Conservation (phyloP, 495 filamentous ascomycete species). For the Cudoniella acicularis region DNA sequence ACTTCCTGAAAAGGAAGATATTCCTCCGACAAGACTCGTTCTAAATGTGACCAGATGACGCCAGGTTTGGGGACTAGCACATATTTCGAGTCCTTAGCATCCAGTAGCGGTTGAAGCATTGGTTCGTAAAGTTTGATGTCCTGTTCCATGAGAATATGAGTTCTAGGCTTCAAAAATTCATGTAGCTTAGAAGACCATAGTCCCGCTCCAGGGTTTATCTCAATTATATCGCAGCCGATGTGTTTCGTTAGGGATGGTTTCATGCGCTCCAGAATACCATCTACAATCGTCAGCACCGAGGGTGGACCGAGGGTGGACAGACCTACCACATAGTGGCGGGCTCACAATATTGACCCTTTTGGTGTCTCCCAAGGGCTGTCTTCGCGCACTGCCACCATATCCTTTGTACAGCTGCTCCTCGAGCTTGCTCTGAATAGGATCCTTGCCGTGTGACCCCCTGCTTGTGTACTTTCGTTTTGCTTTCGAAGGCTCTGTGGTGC, state of each 20-base stretch:
- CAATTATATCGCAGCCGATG: slow-evolving; percentile 72
- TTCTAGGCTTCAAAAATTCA: slow-evolving; percentile 66
- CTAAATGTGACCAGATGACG: slow-evolving; percentile 44
- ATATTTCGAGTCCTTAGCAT: slow-evolving; percentile 51
- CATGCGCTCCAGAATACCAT: slow-evolving; percentile 48
- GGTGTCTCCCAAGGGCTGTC: slow-evolving; percentile 17
- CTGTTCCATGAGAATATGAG: slow-evolving; percentile 77
- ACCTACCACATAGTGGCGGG: slow-evolving; percentile 58
- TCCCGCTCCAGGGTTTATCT: slow-evolving; percentile 75
- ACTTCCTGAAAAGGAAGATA: slow-evolving; percentile 48
- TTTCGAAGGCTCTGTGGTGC: background rate
- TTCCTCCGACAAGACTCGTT: slow-evolving; percentile 40
- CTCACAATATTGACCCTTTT: slow-evolving; percentile 52
- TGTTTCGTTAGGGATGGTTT: slow-evolving; percentile 58
- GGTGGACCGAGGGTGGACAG: background rate
- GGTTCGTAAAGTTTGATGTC: slow-evolving; percentile 47
- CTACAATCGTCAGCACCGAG: slow-evolving; percentile 27
- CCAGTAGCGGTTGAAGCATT: slow-evolving; percentile 59
- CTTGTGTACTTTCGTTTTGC: background rate
- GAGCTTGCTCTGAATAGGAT: background rate
- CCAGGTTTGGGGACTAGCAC: slow-evolving; percentile 46
- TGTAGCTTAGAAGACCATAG: slow-evolving; percentile 74
- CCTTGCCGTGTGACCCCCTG: background rate
- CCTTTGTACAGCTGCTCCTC: background rate
- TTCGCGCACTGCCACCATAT: background rate